phyloP scores from a whole-genome alignment of 768 basidiomycete genomes.

The Amanita fuliginea region DNA sequence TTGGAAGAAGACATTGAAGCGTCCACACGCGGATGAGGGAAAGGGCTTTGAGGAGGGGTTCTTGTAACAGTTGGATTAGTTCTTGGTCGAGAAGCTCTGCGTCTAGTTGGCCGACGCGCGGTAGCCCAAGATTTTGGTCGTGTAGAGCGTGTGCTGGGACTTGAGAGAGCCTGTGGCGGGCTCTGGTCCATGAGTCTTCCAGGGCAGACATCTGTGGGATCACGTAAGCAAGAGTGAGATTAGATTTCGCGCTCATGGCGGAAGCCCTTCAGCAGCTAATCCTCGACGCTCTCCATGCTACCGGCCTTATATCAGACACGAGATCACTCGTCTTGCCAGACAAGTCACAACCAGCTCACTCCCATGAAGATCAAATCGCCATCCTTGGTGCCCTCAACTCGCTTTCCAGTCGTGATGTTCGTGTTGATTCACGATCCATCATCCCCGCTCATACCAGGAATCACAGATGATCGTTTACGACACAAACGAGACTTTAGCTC shows the following conservation, averaged over 20 bases:
- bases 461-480: constrained; percentile 75
- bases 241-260: constrained; percentile 36
- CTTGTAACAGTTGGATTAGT: constrained; percentile 68
- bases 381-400: constrained; percentile 92
- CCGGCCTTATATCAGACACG: constrained; percentile 54
- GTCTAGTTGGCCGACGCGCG: constrained; percentile 87
- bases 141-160: constrained; percentile 31
- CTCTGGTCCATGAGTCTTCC: constrained; percentile 56
- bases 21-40: constrained; percentile 51
- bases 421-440: constrained; percentile 14
- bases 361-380: constrained; percentile 70
- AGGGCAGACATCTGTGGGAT: constrained; percentile 18
- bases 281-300: constrained; percentile 55
- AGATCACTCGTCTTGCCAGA: constrained; percentile 59
- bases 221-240: constrained; percentile 10
- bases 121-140: constrained; percentile 32
- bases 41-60: constrained; percentile 70
- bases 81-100: constrained; percentile 86
- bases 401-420: constrained; percentile 72
- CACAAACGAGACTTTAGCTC: constrained; percentile 62
- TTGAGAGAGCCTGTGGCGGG: constrained; percentile 40
- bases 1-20: not conserved
- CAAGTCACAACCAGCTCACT: constrained; percentile 39
- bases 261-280: constrained; percentile 74
- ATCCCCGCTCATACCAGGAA: constrained; percentile 4